These are phyloP conservation scores for Eleusine indica DNA, from an alignment of 176 grass and related monocot species.

Conservation along the genomic window DNA sequence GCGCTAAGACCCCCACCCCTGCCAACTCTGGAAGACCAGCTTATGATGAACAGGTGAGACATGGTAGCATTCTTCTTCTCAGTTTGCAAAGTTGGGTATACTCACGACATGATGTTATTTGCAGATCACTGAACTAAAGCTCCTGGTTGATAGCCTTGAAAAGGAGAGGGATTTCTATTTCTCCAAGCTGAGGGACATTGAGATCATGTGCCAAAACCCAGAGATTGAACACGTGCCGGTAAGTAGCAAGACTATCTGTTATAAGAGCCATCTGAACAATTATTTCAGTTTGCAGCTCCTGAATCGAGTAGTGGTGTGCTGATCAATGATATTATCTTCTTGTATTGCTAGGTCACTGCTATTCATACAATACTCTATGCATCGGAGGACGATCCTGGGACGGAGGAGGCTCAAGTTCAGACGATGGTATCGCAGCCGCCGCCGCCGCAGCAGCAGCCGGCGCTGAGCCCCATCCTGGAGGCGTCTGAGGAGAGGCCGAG, in stretches of 20 bases:
- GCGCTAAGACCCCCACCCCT: slow-evolving; percentile 46
- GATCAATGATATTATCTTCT: slow-evolving; percentile 3
- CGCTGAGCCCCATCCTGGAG: slow-evolving; percentile 72
- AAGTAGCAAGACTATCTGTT: slow-evolving; percentile 19
- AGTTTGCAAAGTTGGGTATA: not conserved
- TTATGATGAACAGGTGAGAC: slow-evolving; percentile 72
- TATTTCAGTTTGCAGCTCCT: not conserved
- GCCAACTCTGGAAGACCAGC: slow-evolving; percentile 51
- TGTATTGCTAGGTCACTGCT: slow-evolving; percentile 53
- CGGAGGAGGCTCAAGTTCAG: slow-evolving; percentile 51
- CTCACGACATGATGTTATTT: slow-evolving; percentile 11
- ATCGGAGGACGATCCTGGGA: slow-evolving; percentile 53
- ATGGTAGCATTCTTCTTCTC: not conserved
- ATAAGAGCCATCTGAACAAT: slow-evolving; percentile 4
- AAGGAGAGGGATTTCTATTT: slow-evolving; percentile 99
- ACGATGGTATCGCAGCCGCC: slow-evolving; percentile 57
- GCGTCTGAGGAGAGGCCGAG: slow-evolving; percentile 63
- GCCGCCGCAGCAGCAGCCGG: slow-evolving; percentile 28
- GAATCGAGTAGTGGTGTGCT: not conserved
- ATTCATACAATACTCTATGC: slow-evolving; percentile 84
- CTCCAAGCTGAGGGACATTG: slow-evolving; percentile 87
- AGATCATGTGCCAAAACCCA: slow-evolving; percentile 80
- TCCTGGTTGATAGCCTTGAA: slow-evolving; percentile 88
- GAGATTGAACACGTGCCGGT: slow-evolving; percentile 72
- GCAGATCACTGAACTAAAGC: slow-evolving; percentile 94